Evolutionary conservation across 768 basidiomycete genomes (phyloP), one percentile per base, ranked within the genome.

Genomic region (Psilocybe azurescens): DNA sequence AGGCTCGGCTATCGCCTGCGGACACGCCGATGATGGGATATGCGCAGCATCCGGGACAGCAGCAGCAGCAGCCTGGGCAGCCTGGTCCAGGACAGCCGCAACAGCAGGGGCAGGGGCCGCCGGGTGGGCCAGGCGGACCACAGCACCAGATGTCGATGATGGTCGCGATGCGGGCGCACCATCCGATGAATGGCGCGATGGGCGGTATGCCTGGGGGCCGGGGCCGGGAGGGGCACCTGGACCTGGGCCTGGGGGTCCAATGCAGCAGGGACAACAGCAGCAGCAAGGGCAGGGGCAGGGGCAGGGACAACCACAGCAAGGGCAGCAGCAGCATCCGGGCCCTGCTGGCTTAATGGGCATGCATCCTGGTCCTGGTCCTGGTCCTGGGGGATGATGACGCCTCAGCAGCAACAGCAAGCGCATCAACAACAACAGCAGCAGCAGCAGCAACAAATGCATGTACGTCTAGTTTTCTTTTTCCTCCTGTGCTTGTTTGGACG

Each of bases 1-100:
- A 84, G 36, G 47, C 69, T 32, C 83, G 85, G 32, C 79, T 80
- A 30, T 84, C 85, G 28, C 85, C 86, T 4, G 70, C 78, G 65
- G 82, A 84, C 58, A 82, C 80, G 55, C 74, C 73, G n/a, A 76
- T 63, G 16, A 56, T 53, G 50, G 60, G 58, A 16, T 36, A 28
- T 46, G 44, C 56, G 16, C 67, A 56, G 0, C 64, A 62, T 30
- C 70, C 61, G 24, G 65, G 61, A 16, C 69, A 63, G 49, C 62
- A 63, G 50, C 60, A 53, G 20, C 46, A 53, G 46, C 55, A 53
- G 46, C 55, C 56, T 28, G 58, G 56, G 44, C 54, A 47, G 20
- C 54, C 49, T 10, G 38, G 24, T 7, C 56, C 16, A 32, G 52
- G 52, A 52, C 39, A 14, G 4, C 51, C 24, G 28, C 51, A 53